Evolutionary conservation across 2,329 filamentous ascomycete species (phyloP), one percentile per base, ranked within the genome.

Genomic region (Colletotrichum cuscutae): DNA sequence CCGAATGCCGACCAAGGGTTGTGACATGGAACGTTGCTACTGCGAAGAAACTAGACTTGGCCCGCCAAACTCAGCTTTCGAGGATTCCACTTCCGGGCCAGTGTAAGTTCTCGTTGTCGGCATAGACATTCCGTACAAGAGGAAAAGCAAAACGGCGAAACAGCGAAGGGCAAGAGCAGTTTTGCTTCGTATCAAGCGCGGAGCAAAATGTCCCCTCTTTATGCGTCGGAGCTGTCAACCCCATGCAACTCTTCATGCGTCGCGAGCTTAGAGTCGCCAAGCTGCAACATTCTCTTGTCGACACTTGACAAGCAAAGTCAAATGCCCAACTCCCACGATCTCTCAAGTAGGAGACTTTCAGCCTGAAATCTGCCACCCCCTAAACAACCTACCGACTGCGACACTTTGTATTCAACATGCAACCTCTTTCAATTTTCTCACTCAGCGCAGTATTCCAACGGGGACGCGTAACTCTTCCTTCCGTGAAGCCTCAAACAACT

Each of bases 381-480:
- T 3, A 24, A 13, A 26, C 22, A 42, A 37, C 37, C 37, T 42
- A 42, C 19, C 19, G 42, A 49, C 42, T n/a, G 42, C 42, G 42
- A 49, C 19, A 7, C 15, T 49, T 49, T 49, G 19, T 49, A n/a
- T 19, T 49, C 19, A n/a, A 49, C n/a, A 49, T 22, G 19, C 42
- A n/a, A 9, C 42, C 19, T 22, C 5, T 30, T 35, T 49, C 15
- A 15, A 13, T 24, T 30, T 15, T 30, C 42, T 13, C 61, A 46
- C 42, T 13, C 61, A 46, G 46, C 35, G 53, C 37, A 53, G 11
- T 30, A 8, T n/a, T 15, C 22, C 56, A 13, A 37, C 54, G 24
- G 24, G 53, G 66, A 58, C 65, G 60, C 70, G 70, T 72, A 70
- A 64, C 66, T 65, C 60, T 42, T 30, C 53, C 35, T 46, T 65